These are phyloP conservation scores for Babesia sp. DNA, from an alignment of 169 alveolate genomes.

Conservation along the genomic window DNA sequence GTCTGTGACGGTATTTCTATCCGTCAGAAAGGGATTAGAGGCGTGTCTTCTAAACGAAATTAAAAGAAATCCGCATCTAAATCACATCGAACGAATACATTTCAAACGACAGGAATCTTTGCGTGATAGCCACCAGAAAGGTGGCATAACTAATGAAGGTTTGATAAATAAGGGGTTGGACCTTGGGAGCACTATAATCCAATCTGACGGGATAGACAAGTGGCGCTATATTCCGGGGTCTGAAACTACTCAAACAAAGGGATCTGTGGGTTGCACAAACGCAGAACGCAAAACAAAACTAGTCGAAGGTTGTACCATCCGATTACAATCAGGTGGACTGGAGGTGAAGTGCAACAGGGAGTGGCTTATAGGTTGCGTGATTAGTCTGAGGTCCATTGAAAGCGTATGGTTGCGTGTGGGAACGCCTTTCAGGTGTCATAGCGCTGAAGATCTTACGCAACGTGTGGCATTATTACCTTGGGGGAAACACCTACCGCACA, in stretches of 20 bases:
- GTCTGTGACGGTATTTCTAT: conserved; percentile 48
- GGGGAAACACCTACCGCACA: conserved; percentile 25
- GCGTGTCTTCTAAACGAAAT: conserved; percentile 51
- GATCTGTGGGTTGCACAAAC: background rate
- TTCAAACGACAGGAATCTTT: conserved; percentile 1
- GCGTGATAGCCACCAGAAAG: background rate
- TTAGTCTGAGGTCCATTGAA: conserved; percentile 41
- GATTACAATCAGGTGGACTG: conserved; percentile 58
- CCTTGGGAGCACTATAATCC: background rate
- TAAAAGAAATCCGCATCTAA: conserved; percentile 38
- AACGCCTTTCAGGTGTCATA: conserved; percentile 65
- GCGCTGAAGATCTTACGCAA: conserved; percentile 16
- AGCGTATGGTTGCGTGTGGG: conserved; percentile 70
- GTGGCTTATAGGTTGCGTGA: conserved; percentile 38
- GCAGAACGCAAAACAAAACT: background rate
- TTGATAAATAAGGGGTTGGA: background rate
- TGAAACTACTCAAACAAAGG: background rate
- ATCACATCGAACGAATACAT: conserved; percentile 47
- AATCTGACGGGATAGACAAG: background rate
- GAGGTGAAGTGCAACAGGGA: conserved; percentile 64
- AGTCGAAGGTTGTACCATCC: conserved; percentile 13
- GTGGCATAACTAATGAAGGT: background rate
- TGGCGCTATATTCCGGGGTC: background rate
- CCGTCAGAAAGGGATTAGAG: conserved; percentile 66
- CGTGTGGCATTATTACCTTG: conserved; percentile 54